Evolutionary conservation across 2,329 filamentous ascomycete species (phyloP).

Genomic region (Nigrograna mackinnonii): DNA sequence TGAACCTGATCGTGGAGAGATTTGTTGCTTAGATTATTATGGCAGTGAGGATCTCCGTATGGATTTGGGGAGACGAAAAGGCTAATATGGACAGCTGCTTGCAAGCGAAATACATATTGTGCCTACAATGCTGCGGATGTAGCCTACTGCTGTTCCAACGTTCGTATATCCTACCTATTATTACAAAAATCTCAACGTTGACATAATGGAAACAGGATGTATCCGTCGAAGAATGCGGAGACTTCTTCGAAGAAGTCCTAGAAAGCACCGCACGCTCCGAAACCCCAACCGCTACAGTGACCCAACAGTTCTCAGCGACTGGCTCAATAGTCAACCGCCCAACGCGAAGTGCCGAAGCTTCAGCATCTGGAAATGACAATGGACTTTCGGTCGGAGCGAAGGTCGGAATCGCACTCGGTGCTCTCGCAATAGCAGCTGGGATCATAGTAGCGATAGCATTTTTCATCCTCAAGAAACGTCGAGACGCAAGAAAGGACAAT

Average conservation of each 20-base stretch:
- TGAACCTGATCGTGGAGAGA: conserved; percentile 13
- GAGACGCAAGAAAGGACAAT: too few species aligned
- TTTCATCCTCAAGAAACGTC: conserved; percentile 3
- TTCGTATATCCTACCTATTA: neutral
- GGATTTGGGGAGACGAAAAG: neutral
- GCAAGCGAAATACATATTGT: conserved; percentile 12
- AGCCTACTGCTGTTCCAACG: conserved; percentile 13
- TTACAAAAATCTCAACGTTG: neutral
- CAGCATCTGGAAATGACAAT: neutral
- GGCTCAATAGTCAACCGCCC: neutral
- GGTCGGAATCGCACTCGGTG: conserved; percentile 8
- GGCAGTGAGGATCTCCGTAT: conserved; percentile 5
- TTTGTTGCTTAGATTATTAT: conserved; percentile 13
- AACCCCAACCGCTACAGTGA: conserved; percentile 2
- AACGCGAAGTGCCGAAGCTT: neutral
- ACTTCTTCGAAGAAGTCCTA: conserved; percentile 8
- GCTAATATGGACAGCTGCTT: conserved; percentile 6
- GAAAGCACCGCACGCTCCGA: neutral
- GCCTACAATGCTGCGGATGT: conserved; percentile 11
- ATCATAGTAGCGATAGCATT: conserved; percentile 1
- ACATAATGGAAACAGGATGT: too few species aligned
- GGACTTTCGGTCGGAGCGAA: conserved; percentile 4
- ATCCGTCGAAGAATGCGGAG: conserved; percentile 11
- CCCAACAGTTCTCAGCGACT: conserved; percentile 6
- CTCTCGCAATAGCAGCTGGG: neutral